Evolutionary conservation across 192 early-diverging fungal genomes (phyloP), one percentile per base, ranked within the genome.

Genomic region (Coemansia sp.): DNA sequence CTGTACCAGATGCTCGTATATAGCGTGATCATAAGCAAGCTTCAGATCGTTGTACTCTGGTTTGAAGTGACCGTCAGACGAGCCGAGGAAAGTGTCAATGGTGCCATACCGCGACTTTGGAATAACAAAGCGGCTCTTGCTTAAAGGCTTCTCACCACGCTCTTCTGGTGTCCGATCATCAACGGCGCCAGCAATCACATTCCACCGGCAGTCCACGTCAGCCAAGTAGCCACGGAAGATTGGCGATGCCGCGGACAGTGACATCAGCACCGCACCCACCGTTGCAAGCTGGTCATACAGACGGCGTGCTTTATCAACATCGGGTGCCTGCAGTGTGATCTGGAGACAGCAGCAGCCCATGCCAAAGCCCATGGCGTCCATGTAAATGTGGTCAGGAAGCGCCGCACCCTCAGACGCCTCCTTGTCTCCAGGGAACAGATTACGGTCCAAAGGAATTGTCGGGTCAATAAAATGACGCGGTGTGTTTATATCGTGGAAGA

Each of bases 331-430:
- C 68, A 99, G 92, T 38, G 97, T 99, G 74, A 98, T 93, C 76
- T 99, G 97, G 25, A 99, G 85, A 72, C 97, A 99, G 69, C 90
- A 95, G 84, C 93, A 96, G 54, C 96, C 96, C 95, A 98, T 98
- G 37, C 97, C 96, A 86, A 99, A 98, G 63, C 92, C 92, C 97
- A 99, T 99, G 17, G 91, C 88, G 68, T 98, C 97, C 92, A 99
- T 93, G 81, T 98, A 99, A 37, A 99, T 95, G 77, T 97, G 95
- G 62, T 94, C 90, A 0, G 90, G 90, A n/a, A 86, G 79, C 10
- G 97, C 97, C 7, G 89, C 90, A 8, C 90, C 88, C 46, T 86
- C 76, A 5, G 83, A 83, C n/a, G 90, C 88, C 68, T 92, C 90
- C 51, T 88, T 88, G 69, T 91, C 86, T 62, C 87, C 87, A 54